Conservation (phyloP, 2,329 filamentous ascomycete species). For the Beauveria varroae region DNA sequence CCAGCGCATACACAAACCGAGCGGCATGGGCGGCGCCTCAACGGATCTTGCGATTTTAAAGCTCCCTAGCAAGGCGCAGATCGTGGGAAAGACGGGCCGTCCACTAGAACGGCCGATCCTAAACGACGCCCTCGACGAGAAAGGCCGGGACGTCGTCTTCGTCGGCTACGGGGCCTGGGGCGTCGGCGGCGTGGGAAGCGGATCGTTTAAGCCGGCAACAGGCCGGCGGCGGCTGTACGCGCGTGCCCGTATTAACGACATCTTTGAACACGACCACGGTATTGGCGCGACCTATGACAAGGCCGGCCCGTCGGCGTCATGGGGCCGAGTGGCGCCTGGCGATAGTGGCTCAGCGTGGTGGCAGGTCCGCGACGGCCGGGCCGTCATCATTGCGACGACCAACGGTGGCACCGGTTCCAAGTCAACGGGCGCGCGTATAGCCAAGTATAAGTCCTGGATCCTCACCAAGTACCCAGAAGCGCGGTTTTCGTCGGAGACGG, state of each 20-base stretch:
- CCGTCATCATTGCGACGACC: background rate
- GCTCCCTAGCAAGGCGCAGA: background rate
- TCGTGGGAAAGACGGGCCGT: background rate
- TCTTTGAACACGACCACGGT: background rate
- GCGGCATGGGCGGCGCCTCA: background rate
- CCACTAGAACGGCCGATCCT: background rate
- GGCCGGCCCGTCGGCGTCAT: background rate
- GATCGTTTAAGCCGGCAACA: background rate
- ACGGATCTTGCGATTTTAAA: background rate
- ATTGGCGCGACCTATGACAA: background rate
- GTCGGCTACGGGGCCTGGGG: background rate
- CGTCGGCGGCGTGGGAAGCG: background rate
- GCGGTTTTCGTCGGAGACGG: background rate
- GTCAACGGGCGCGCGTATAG: background rate
- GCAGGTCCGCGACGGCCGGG: background rate
- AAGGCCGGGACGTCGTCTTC: background rate
- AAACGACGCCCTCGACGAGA: background rate
- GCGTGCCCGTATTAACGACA: background rate
- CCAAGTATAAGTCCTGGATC: background rate
- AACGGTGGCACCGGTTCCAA: background rate
- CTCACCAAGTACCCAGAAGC: background rate
- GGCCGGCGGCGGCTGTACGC: background rate
- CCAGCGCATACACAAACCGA: background rate
- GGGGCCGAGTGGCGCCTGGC: background rate
- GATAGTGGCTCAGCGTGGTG: background rate